These are phyloP conservation scores for Pilaira anomala DNA, from an alignment of 192 early-diverging fungal genomes.

Conservation along the genomic window DNA sequence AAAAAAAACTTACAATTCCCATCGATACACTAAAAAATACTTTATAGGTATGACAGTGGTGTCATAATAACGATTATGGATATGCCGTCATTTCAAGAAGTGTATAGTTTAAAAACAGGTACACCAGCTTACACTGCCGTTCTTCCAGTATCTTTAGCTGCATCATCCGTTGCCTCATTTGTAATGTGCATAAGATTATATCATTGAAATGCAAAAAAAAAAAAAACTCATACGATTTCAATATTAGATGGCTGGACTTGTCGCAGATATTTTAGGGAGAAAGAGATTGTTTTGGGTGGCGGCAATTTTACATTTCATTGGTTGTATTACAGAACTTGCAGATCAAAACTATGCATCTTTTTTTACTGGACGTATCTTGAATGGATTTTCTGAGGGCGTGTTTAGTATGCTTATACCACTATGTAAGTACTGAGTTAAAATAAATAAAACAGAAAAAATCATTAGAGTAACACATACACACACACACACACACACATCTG, in stretches of 20 bases:
- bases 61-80: slow-evolving; percentile 21
- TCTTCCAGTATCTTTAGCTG: slow-evolving; percentile 9
- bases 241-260: slow-evolving; percentile 56
- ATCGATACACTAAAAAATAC: too few relatives aligned
- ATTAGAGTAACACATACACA: neutral
- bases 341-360: slow-evolving; percentile 39
- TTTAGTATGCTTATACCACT: slow-evolving; percentile 53
- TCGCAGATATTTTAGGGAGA: slow-evolving; percentile 51
- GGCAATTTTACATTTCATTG: slow-evolving; percentile 45
- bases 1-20: too few relatives aligned
- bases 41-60: slow-evolving; percentile 15
- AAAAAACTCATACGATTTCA: slow-evolving; percentile 28
- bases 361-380: slow-evolving; percentile 46
- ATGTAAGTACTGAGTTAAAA: too few relatives aligned
- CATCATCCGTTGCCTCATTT: neutral
- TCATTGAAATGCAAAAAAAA: too few relatives aligned
- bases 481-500: too few relatives aligned
- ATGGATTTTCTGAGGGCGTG: slow-evolving; percentile 41
- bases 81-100: slow-evolving; percentile 15
- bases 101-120: neutral
- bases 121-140: neutral
- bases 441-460: too few relatives aligned
- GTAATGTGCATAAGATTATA: slow-evolving; percentile 42
- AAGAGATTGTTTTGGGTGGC: slow-evolving; percentile 41
- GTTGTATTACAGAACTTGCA: slow-evolving; percentile 48